phyloP scores from a whole-genome alignment of 768 basidiomycete species.

The Pluteus cervinus region DNA sequence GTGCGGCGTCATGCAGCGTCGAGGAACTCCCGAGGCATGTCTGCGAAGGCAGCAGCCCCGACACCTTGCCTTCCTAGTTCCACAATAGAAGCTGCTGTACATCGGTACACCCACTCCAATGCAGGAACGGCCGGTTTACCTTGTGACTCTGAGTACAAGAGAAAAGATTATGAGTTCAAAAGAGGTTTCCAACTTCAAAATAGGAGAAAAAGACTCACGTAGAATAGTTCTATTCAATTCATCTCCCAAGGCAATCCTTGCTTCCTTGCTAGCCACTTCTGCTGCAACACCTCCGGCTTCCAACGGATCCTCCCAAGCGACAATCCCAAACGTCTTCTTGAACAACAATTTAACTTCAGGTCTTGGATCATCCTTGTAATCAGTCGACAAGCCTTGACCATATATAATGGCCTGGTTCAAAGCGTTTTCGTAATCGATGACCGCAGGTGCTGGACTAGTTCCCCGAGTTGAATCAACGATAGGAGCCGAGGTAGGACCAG shows the following conservation, averaged over 20 bases:
- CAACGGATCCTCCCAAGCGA: conserved; percentile 74
- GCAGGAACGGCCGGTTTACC: conserved; percentile 65
- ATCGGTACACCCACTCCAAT: conserved; percentile 74
- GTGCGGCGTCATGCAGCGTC: conserved; percentile 19
- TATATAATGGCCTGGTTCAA: conserved; percentile 66
- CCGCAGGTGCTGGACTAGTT: no score
- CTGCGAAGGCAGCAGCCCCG: conserved; percentile 77
- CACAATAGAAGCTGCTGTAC: conserved; percentile 60
- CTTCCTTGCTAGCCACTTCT: conserved; percentile 62
- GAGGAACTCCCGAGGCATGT: conserved; percentile 70
- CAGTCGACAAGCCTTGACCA: conserved; percentile 63
- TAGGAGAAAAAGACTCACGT: conserved; percentile 39
- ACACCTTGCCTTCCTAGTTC: conserved; percentile 69
- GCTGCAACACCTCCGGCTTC: conserved; percentile 60
- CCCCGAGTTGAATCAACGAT: no score
- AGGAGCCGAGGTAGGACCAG: no score
- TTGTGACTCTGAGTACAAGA: conserved; percentile 56
- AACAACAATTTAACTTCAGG: conserved; percentile 61
- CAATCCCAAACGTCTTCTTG: conserved; percentile 70
- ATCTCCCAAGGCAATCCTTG: conserved; percentile 59
- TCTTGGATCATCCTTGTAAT: conserved; percentile 60
- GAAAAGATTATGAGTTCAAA: conserved; percentile 4
- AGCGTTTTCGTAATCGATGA: no score
- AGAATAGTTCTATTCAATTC: conserved; percentile 81
- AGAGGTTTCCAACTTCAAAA: not conserved